Percentiles rank a stretch among this genome's conserved stretches.
phyloP scores from a whole-genome alignment of 371 early-diverging fungal genomes.

The Mucor sp. region DNA sequence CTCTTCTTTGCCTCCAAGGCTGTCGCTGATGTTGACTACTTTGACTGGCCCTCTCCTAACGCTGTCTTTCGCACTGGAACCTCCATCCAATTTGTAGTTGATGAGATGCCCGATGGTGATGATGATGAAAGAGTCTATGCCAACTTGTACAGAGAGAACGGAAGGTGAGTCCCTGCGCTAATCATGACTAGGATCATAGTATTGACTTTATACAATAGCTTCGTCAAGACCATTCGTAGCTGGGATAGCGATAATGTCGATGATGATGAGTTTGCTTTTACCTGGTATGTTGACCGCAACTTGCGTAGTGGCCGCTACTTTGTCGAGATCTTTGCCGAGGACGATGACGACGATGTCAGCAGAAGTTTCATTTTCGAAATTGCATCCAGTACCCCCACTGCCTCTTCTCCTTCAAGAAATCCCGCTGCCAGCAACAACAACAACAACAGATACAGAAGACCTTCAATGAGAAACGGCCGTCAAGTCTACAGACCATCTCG shows the following conservation, averaged over 20 bases:
- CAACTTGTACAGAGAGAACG: constrained; percentile 12
- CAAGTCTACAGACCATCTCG: background rate
- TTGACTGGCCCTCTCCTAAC: constrained; percentile 5
- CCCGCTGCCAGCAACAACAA: background rate
- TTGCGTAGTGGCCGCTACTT: constrained; percentile 16
- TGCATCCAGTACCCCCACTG: background rate
- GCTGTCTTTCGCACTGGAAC: constrained; percentile 7
- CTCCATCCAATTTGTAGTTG: constrained; percentile 12
- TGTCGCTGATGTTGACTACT: constrained; percentile 15
- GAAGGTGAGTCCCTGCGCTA: constrained; percentile 3
- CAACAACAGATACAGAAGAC: background rate
- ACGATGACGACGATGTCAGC: constrained; percentile 12
- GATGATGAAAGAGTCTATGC: constrained; percentile 15
- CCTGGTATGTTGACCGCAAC: constrained; percentile 10
- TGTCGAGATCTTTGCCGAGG: constrained; percentile 15
- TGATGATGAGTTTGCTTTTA: constrained; percentile 14
- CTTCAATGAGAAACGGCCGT: background rate
- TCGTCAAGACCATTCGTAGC: constrained; percentile 10
- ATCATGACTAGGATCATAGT: background rate
- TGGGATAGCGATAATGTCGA: constrained; percentile 1
- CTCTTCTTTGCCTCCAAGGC: constrained; percentile 9
- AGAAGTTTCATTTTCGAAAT: constrained; percentile 11
- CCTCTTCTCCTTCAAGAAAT: background rate
- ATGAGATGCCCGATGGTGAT: constrained; percentile 19
- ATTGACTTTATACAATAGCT: background rate